Evolutionary conservation across 805 yeast species (phyloP), one percentile per base, ranked within the genome.

Genomic region (Ogataea neopini): DNA sequence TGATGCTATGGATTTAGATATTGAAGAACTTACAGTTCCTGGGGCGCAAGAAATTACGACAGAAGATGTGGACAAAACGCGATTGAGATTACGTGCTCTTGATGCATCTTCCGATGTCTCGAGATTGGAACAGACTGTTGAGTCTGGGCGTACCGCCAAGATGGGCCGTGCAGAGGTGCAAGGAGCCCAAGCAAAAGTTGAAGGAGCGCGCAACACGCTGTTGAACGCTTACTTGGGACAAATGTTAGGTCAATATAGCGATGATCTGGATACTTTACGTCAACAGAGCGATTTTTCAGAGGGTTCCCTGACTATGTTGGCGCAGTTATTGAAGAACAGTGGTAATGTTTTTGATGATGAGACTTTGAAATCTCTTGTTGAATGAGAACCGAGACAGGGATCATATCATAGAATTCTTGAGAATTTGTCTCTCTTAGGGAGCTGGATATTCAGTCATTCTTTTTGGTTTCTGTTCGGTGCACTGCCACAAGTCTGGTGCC

Each of bases 211-310:
- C 25, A 62, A 66, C 28, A 69, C 70, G 41, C 61, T 81, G 41
- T 76, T 80, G 48, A 73, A 72, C 52, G 73, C 75, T 45, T 85
- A 74, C 56, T 63, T 85, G 58, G 71, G 69, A 28, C 57, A 80
- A 50, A 76, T 84, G 78, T 77, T 86, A 40, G 66, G 69, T 14
- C 75, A 72, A 32, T 85, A 82, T 56, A 80, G 83, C 40, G 81
- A 80, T 47, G 88, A 83, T 50, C 69, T 83, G 32, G 83, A 80
- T 56, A 70, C 71, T 45, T 66, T 83, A 51, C 77, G 90, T 60
- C 71, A 73, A 45, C 80, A 82, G 29, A 84, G 83, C 8, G 89
- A 84, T 61, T 85, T 85, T 57, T 74, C 74, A 9, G 54, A 54
- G 14, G 74, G 71, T 25, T 81, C 87, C 22, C 69, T 84, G 47